phyloP scores from a whole-genome alignment of 192 early-diverging fungal species.

The Podila epicladia region DNA sequence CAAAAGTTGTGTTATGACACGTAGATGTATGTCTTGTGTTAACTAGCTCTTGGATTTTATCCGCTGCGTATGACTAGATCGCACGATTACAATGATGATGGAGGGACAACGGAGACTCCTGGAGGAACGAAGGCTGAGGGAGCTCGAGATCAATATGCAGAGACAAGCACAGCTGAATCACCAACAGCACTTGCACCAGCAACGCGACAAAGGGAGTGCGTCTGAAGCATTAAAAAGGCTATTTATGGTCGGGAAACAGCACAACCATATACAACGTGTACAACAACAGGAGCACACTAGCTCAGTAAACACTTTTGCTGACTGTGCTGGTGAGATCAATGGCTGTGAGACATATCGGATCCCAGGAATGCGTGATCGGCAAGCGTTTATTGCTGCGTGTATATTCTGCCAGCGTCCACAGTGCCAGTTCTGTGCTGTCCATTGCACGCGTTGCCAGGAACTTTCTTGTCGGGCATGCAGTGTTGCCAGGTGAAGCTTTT shows the following conservation, averaged over 20 bases:
- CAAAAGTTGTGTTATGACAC: too few relatives aligned
- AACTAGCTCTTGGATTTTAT: too few relatives aligned
- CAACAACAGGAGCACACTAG: neutral
- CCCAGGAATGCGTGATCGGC: slow-evolving; percentile 38
- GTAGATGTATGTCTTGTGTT: too few relatives aligned
- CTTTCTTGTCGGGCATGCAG: slow-evolving; percentile 31
- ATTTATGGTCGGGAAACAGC: slow-evolving; percentile 27
- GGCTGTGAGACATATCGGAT: slow-evolving; percentile 38
- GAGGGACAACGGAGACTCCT: slow-evolving; percentile 28
- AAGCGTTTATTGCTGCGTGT: slow-evolving; percentile 22
- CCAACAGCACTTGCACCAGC: slow-evolving; percentile 3
- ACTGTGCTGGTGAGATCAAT: slow-evolving; percentile 45
- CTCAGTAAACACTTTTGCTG: slow-evolving; percentile 10
- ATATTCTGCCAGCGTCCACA: slow-evolving; percentile 35
- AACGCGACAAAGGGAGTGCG: slow-evolving; percentile 12
- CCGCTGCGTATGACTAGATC: slow-evolving; percentile 10
- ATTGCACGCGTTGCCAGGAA: slow-evolving; percentile 23
- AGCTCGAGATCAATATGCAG: slow-evolving; percentile 6
- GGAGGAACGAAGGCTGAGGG: slow-evolving; percentile 21
- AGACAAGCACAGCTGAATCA: slow-evolving; percentile 2
- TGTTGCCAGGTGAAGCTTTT: slow-evolving; percentile 17
- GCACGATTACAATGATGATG: slow-evolving; percentile 46
- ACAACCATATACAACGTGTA: neutral
- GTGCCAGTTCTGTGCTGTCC: slow-evolving; percentile 41
- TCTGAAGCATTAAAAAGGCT: slow-evolving; percentile 33